Evolutionary conservation across 441 rosid genomes (phyloP).

Genomic region (Geranium incanum): DNA sequence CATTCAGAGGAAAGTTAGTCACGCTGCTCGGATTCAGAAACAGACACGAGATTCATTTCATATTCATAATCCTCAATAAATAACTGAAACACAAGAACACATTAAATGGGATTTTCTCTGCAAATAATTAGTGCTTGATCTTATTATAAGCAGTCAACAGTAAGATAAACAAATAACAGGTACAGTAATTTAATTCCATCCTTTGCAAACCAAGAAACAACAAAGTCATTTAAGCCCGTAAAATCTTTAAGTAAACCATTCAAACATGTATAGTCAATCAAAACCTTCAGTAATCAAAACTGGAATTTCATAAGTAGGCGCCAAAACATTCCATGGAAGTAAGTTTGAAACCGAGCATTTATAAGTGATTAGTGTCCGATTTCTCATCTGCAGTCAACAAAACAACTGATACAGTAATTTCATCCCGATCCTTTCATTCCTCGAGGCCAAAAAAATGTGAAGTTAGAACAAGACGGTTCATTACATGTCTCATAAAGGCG

Average conservation of each 20-base stretch:
- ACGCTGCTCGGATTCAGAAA: not conserved
- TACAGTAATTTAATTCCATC: too few relatives aligned
- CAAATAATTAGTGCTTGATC: too few relatives aligned
- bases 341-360: not conserved
- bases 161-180: too few relatives aligned
- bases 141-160: too few relatives aligned
- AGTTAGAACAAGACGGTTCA: not conserved
- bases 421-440: not conserved
- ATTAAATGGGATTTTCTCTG: too few relatives aligned
- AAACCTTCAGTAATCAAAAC: not conserved
- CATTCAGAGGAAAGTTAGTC: constrained; percentile 9
- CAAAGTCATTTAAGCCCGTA: too few relatives aligned
- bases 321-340: not conserved
- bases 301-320: not conserved
- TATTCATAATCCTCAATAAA: too few relatives aligned
- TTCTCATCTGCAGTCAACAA: too few relatives aligned
- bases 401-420: not conserved
- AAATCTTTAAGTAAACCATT: too few relatives aligned
- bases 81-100: too few relatives aligned
- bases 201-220: too few relatives aligned
- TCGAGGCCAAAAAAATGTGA: not conserved
- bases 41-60: not conserved
- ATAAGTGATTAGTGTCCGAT: too few relatives aligned
- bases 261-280: not conserved
- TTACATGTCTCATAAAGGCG: not conserved